Evolutionary conservation across 441 rosid genomes (phyloP).

Genomic region (Erodium texanum): DNA sequence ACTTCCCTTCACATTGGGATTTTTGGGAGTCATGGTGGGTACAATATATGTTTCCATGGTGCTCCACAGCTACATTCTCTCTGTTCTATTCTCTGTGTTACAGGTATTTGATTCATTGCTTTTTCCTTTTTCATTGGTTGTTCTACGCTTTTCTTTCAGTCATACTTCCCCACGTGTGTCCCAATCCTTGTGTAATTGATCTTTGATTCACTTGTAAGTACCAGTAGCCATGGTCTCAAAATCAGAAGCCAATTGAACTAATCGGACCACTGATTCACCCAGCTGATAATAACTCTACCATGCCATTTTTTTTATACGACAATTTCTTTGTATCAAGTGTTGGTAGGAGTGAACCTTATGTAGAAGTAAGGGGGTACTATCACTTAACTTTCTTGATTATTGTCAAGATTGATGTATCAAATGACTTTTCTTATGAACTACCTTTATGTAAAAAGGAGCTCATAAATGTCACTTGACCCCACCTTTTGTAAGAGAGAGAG

Average conservation of each 20-base stretch:
- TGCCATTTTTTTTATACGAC: too few relatives aligned
- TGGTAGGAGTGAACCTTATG: too few relatives aligned
- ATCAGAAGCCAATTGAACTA: background rate
- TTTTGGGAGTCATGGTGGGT: conserved; percentile 60
- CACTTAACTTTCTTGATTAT: too few relatives aligned
- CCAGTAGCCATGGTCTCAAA: background rate
- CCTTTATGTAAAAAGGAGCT: too few relatives aligned
- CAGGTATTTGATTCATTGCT: conserved; percentile 34
- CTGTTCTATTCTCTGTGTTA: conserved; percentile 58
- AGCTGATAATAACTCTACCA: background rate
- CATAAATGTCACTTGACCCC: too few relatives aligned
- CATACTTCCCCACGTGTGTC: background rate
- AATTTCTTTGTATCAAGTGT: too few relatives aligned
- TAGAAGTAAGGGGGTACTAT: too few relatives aligned
- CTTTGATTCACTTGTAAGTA: background rate
- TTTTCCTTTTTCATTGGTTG: background rate
- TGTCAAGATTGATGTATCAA: too few relatives aligned
- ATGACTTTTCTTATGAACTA: too few relatives aligned
- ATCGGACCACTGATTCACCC: background rate
- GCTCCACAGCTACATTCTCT: conserved; percentile 66
- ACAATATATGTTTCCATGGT: conserved; percentile 69
- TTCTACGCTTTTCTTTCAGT: background rate
- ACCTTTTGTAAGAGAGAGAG: too few relatives aligned
- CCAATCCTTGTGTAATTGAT: background rate
- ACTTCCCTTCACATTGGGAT: conserved; percentile 57